Evolutionary conservation across 2,329 filamentous ascomycete genomes (phyloP).

Genomic region (Verticillium longisporum): DNA sequence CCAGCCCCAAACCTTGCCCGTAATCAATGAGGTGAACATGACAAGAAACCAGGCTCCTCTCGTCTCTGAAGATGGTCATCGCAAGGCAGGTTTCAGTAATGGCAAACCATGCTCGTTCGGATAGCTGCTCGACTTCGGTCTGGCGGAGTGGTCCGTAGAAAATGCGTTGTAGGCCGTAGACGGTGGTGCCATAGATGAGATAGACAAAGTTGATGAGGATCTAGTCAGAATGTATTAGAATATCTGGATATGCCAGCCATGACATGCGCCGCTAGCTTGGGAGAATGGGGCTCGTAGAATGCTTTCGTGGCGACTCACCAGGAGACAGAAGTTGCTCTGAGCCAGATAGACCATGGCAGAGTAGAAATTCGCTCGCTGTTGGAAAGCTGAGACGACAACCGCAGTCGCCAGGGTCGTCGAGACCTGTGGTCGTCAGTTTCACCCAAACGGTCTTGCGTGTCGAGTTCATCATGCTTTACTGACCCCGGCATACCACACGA

Average conservation of each 20-base stretch:
- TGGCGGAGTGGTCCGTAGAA: constrained; percentile 87
- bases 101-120: constrained; percentile 96
- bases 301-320: constrained; percentile 48
- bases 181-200: constrained; percentile 69
- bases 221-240: constrained; percentile 31
- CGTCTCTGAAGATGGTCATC: constrained; percentile 97
- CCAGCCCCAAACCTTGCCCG: constrained; percentile 97
- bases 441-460: neutral
- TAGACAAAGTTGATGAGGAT: constrained; percentile 89
- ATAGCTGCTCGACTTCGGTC: constrained; percentile 93
- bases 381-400: constrained; percentile 84
- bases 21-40: constrained; percentile 91
- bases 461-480: constrained; percentile 17
- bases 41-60: constrained; percentile 88
- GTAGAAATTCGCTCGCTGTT: constrained; percentile 96
- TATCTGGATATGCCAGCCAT: neutral
- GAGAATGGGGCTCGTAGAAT: neutral
- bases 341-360: constrained; percentile 94
- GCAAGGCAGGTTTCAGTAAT: constrained; percentile 94
- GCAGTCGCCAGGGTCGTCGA: constrained; percentile 78
- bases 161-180: constrained; percentile 82
- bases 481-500: constrained; percentile 56
- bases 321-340: constrained; percentile 90
- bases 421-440: constrained; percentile 39
- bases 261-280: neutral